These are phyloP conservation scores for Metschnikowia arizonensis DNA, from an alignment of 805 yeast genomes.

Conservation along the genomic window DNA sequence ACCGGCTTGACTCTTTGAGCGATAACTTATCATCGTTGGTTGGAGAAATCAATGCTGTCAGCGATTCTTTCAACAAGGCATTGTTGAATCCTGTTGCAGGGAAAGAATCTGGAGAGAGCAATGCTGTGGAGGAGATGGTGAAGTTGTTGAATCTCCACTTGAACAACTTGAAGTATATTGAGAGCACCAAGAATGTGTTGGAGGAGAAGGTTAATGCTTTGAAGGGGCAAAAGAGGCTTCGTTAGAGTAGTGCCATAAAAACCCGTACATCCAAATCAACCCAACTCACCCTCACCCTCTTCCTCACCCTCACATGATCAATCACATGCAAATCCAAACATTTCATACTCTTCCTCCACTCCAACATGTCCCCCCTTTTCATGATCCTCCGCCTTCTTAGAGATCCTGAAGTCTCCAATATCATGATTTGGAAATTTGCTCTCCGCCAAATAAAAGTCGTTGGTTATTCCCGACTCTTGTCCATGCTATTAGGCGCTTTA, in stretches of 20 bases:
- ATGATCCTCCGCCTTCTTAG: constrained; percentile 30
- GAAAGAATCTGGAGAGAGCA: constrained; percentile 27
- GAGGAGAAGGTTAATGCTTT: constrained; percentile 53
- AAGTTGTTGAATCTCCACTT: constrained; percentile 82
- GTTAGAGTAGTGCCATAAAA: no score
- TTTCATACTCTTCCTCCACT: no score
- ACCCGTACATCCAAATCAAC: no score
- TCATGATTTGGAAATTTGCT: constrained; percentile 35
- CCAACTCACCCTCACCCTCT: no score
- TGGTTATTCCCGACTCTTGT: constrained; percentile 32
- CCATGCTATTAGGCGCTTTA: constrained; percentile 30
- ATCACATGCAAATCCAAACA: no score
- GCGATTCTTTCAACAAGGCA: constrained; percentile 69
- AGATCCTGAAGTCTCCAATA: constrained; percentile 39
- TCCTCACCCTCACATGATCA: no score
- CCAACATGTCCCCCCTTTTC: constrained; percentile 7
- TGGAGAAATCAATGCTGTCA: constrained; percentile 76
- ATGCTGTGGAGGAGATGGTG: constrained; percentile 64
- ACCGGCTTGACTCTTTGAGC: constrained; percentile 73
- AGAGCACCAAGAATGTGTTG: constrained; percentile 62
- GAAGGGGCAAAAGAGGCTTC: constrained; percentile 6
- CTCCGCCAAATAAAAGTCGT: constrained; percentile 31
- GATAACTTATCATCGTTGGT: constrained; percentile 71
- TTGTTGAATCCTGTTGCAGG: constrained; percentile 33
- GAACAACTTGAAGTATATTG: constrained; percentile 85